Evolutionary conservation across 768 basidiomycete genomes (phyloP).

Genomic region (Termitomyces sp.): DNA sequence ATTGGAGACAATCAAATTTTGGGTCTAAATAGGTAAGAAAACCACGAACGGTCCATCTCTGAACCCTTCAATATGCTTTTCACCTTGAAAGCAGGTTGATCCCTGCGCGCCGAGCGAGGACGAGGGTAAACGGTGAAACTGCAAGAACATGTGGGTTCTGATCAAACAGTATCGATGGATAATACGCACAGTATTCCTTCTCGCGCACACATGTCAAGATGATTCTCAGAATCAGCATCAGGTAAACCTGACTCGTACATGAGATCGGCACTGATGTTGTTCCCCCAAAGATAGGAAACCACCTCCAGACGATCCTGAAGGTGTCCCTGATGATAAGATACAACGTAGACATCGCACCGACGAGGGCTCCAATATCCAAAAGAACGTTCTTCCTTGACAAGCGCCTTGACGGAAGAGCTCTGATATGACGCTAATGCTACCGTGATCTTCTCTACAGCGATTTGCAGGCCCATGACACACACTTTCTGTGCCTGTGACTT

Average conservation of each 20-base stretch:
- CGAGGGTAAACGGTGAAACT: slow-evolving; percentile 42
- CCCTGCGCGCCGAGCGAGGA: slow-evolving; percentile 50
- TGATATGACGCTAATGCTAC: slow-evolving; percentile 66
- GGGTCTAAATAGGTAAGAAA: neutral
- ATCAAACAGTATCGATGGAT: neutral
- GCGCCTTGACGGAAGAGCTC: slow-evolving; percentile 56
- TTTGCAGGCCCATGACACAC: slow-evolving; percentile 71
- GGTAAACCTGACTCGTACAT: slow-evolving; percentile 78
- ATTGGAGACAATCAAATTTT: slow-evolving; percentile 1
- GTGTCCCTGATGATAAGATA: slow-evolving; percentile 71
- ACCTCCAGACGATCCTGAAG: slow-evolving; percentile 77
- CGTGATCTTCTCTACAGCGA: slow-evolving; percentile 76
- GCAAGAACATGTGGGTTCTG: neutral
- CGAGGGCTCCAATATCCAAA: slow-evolving; percentile 91
- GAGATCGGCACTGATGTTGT: slow-evolving; percentile 80
- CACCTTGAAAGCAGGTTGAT: slow-evolving; percentile 71
- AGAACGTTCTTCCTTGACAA: slow-evolving; percentile 74
- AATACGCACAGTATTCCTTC: slow-evolving; percentile 75
- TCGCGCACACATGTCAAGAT: slow-evolving; percentile 62
- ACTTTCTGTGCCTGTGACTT: slow-evolving; percentile 48
- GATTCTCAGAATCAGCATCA: slow-evolving; percentile 58
- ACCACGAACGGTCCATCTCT: slow-evolving; percentile 60
- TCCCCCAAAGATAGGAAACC: slow-evolving; percentile 70
- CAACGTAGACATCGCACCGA: slow-evolving; percentile 81
- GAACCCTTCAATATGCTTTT: slow-evolving; percentile 79